Evolutionary conservation across 805 yeast species (phyloP).

Genomic region (Hyphopichia homilentoma): DNA sequence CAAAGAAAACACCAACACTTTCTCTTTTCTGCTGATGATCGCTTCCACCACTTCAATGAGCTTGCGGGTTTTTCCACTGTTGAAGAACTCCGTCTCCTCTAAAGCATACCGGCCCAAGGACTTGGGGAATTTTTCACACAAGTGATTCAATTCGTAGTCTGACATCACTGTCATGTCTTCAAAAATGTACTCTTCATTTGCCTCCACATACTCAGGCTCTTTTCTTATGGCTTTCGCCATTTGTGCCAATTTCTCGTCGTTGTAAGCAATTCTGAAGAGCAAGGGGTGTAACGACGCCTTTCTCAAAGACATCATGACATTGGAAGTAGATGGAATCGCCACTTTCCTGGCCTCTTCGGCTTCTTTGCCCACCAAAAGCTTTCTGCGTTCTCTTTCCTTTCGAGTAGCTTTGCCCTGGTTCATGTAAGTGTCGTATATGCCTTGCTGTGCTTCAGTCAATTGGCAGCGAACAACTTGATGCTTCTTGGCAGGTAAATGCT

Average conservation of each 20-base stretch:
- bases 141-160: constrained; percentile 77
- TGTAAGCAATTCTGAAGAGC: constrained; percentile 65
- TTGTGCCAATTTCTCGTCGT: constrained; percentile 47
- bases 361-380: constrained; percentile 30
- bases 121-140: constrained; percentile 72
- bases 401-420: constrained; percentile 37
- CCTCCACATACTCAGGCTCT: constrained; percentile 76
- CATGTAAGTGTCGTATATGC: constrained; percentile 61
- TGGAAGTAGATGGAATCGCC: constrained; percentile 49
- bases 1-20: constrained; percentile 80
- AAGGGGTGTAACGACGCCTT: constrained; percentile 94
- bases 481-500: constrained; percentile 78
- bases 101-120: constrained; percentile 54
- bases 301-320: constrained; percentile 81
- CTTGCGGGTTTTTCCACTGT: constrained; percentile 71
- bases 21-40: constrained; percentile 58
- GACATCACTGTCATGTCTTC: constrained; percentile 97
- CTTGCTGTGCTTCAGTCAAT: constrained; percentile 50
- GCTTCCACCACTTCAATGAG: constrained; percentile 55
- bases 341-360: constrained; percentile 26
- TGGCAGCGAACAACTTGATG: constrained; percentile 65
- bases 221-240: constrained; percentile 81
- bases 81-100: constrained; percentile 50
- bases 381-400: constrained; percentile 43
- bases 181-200: constrained; percentile 69